Evolutionary conservation across 108 stramenopile genomes (phyloP).

Genomic region (Cyclostephanos tholiformis): DNA sequence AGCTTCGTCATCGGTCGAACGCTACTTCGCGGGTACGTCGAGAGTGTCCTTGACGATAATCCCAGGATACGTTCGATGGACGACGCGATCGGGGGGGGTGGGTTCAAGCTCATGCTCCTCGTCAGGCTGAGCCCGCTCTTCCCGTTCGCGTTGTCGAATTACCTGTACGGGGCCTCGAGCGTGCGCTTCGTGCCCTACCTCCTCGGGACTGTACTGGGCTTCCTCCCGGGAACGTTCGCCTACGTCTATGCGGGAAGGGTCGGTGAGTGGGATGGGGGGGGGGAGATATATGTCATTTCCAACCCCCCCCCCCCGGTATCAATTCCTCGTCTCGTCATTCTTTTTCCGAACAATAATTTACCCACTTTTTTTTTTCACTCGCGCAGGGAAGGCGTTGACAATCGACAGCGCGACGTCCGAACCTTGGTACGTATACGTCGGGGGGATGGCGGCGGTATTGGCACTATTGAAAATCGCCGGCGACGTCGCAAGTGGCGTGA

Average conservation of each 20-base stretch:
- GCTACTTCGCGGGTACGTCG: conserved; percentile 70
- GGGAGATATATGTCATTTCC: too few species aligned
- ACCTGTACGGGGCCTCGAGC: conserved; percentile 85
- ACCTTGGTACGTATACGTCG: conserved; percentile 80
- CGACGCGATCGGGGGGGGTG: conserved; percentile 82
- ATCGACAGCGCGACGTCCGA: conserved; percentile 44
- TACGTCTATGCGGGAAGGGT: conserved; percentile 79
- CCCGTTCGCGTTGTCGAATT: conserved; percentile 91
- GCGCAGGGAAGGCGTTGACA: conserved; percentile 66
- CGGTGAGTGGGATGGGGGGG: background rate
- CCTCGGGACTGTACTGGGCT: conserved; percentile 75
- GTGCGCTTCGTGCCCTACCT: conserved; percentile 74
- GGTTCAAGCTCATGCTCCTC: conserved; percentile 89
- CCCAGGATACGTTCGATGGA: conserved; percentile 83
- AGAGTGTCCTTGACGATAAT: conserved; percentile 56
- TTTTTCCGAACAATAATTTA: too few species aligned
- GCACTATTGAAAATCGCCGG: conserved; percentile 63
- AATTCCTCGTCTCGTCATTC: background rate
- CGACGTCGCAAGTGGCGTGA: conserved; percentile 65
- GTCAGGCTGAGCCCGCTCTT: conserved; percentile 86
- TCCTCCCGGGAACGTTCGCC: conserved; percentile 80
- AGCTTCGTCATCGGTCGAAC: conserved; percentile 84
- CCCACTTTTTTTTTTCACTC: too few species aligned
- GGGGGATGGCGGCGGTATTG: conserved; percentile 53
- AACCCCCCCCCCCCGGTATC: background rate